These are phyloP conservation scores for Salvia rosmarinus DNA, from an alignment of 257 asterid genomes.

Conservation along the genomic window DNA sequence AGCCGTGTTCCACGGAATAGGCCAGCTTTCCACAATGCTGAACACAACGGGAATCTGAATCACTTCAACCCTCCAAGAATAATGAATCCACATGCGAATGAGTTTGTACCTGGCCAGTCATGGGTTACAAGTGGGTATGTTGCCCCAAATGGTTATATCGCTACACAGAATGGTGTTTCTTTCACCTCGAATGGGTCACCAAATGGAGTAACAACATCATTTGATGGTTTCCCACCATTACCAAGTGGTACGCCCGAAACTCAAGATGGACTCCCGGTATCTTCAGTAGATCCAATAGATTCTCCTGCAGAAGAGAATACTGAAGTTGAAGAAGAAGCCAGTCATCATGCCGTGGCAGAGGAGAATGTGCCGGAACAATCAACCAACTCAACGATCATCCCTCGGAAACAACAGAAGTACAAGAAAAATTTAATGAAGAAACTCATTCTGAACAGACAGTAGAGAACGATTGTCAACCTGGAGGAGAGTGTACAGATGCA, in stretches of 20 bases:
- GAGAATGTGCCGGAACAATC: conserved; percentile 39
- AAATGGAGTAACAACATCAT: conserved; percentile 42
- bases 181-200: conserved; percentile 47
- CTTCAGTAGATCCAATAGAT: conserved; percentile 48
- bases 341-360: conserved; percentile 32
- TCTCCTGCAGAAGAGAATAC: conserved; percentile 44
- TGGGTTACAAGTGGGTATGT: conserved; percentile 75
- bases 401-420: conserved; percentile 31
- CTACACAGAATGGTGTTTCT: conserved; percentile 51
- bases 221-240: conserved; percentile 41
- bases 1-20: conserved; percentile 63
- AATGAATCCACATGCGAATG: conserved; percentile 88
- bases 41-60: conserved; percentile 55
- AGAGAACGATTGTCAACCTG: conserved; percentile 40
- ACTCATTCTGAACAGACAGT: conserved; percentile 28
- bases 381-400: conserved; percentile 27
- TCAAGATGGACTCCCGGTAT: conserved; percentile 42
- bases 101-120: conserved; percentile 71
- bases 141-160: conserved; percentile 63
- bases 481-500: conserved; percentile 38
- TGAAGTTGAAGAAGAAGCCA: conserved; percentile 43
- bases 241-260: conserved; percentile 43
- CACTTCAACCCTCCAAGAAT: conserved; percentile 50
- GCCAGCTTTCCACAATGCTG: conserved; percentile 57
- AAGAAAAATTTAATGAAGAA: conserved; percentile 43